A percentile compares a stretch with the other conserved stretches of the same genome.
Evolutionary conservation across 2,329 filamentous ascomycete species (phyloP).

Genomic region (Beauveria sp.): DNA sequence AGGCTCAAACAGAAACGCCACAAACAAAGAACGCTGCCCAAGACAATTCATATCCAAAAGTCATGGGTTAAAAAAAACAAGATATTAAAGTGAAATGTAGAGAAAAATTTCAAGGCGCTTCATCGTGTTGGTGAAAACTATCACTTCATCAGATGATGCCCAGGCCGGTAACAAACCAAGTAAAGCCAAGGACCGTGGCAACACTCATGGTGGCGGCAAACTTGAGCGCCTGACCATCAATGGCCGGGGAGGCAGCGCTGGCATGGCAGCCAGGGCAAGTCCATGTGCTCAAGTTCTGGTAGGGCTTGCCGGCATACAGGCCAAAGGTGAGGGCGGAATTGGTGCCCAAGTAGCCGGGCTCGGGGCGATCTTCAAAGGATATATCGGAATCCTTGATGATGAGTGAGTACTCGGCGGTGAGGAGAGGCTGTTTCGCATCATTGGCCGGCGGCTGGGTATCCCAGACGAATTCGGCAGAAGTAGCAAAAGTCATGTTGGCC

Average conservation of each 20-base stretch:
- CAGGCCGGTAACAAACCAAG: slow-evolving; percentile 54
- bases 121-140: neutral
- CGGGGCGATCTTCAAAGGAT: slow-evolving; percentile 39
- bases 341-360: slow-evolving; percentile 48
- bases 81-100: slow-evolving; percentile 3
- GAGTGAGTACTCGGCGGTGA: slow-evolving; percentile 51
- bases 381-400: slow-evolving; percentile 53
- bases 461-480: slow-evolving; percentile 47
- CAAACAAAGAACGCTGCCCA: neutral
- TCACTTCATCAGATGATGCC: slow-evolving; percentile 24
- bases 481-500: slow-evolving; percentile 52
- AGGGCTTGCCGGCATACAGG: slow-evolving; percentile 45
- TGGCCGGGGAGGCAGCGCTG: slow-evolving; percentile 39
- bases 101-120: neutral
- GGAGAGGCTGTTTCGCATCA: slow-evolving; percentile 37
- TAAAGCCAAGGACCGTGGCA: slow-evolving; percentile 52
- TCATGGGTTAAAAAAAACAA: neutral
- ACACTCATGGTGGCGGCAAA: slow-evolving; percentile 47
- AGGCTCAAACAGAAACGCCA: neutral
- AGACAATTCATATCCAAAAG: neutral
- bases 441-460: slow-evolving; percentile 46
- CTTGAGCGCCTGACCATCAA: slow-evolving; percentile 40
- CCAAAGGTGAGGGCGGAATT: slow-evolving; percentile 46
- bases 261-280: slow-evolving; percentile 45
- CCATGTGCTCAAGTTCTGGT: slow-evolving; percentile 45